Evolutionary conservation across 192 early-diverging fungal species (phyloP).

Genomic region (Chytriomyces confervae): DNA sequence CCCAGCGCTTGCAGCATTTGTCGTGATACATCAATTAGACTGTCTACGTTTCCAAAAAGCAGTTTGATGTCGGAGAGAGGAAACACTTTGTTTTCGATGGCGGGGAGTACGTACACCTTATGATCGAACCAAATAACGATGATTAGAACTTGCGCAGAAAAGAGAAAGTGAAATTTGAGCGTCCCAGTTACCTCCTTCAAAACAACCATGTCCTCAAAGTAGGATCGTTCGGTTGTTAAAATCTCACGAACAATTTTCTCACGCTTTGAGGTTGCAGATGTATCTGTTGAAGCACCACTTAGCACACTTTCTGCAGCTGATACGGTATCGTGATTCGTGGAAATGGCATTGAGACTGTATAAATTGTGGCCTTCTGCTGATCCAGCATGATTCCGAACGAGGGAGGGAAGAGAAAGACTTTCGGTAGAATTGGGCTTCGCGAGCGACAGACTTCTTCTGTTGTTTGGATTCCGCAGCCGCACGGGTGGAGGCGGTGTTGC

Average conservation of each 20-base stretch:
- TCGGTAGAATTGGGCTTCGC: not conserved
- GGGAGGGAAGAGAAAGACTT: not conserved
- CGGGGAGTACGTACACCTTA: conserved; percentile 64
- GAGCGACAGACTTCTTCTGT: not conserved
- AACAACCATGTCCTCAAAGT: conserved; percentile 75
- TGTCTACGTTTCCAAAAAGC: conserved; percentile 81
- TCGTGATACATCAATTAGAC: conserved; percentile 70
- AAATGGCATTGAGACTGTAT: not conserved
- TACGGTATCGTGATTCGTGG: not conserved
- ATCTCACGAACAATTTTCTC: conserved; percentile 77
- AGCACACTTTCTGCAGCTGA: not conserved
- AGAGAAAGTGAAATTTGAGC: no score
- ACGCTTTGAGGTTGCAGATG: conserved; percentile 55
- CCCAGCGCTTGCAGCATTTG: conserved; percentile 71
- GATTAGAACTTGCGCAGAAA: conserved; percentile 16
- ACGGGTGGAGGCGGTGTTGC: not conserved
- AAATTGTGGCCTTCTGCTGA: not conserved
- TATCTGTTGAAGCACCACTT: not conserved
- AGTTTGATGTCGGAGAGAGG: conserved; percentile 67
- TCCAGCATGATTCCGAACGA: not conserved
- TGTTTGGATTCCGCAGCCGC: not conserved
- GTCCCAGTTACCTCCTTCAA: conserved; percentile 61
- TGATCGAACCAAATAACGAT: not conserved
- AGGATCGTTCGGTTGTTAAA: conserved; percentile 76
- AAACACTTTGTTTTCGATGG: conserved; percentile 50